Base-by-base conservation (phyloP, 2,329 filamentous ascomycete genomes). In the Botrytis fragariae region DNA sequence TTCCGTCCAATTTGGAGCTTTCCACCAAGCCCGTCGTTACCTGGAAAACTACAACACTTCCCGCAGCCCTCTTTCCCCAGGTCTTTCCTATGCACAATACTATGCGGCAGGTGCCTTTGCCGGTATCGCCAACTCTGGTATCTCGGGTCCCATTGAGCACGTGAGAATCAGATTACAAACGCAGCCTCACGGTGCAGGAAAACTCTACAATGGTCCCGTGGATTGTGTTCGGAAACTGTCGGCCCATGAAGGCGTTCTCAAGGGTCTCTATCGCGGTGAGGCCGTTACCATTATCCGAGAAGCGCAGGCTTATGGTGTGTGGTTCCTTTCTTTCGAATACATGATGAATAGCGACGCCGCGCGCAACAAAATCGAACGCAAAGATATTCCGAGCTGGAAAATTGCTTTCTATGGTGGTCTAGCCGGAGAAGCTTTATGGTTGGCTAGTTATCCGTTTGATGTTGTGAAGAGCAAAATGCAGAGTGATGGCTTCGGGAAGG, bases 401-500 rank as follows among this genome's bases (percentile, higher is more conserved):
- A 90, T 99, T 68, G 96, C 96, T 20, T 84, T 93, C 20, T 99
- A 98, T 82, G 96, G 96, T 76, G 96, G 96, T 62, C 83, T 99
- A 59, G 96, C 96, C 0, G 96, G 96, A 78, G 96, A 99, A 86
- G 93, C 91, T 70, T 88, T 99, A 73, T 99, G 96, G 96, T 85
- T 99, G 72, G 88, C 88, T 51, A 97, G 94, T 81, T 99, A 99
- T 84, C 96, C 96, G 35, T 92, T 99, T 77, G 96, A 99, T 84
- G 95, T 99, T 42, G 84, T 99, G 84, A 99, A 99, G 92, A 97
- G 94, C 84, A 98, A 97, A 89, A 98, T 98, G 95, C 96, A 99
- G 88, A 97, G 92, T 74, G 96, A 99, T 84, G 95, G 93, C 0
- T 96, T 98, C 81, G 94, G 93, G 7, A 75, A 82, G 67, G 84